Evolutionary conservation across 306 rosid species (phyloP).

Genomic region (Trifolium dubium): DNA sequence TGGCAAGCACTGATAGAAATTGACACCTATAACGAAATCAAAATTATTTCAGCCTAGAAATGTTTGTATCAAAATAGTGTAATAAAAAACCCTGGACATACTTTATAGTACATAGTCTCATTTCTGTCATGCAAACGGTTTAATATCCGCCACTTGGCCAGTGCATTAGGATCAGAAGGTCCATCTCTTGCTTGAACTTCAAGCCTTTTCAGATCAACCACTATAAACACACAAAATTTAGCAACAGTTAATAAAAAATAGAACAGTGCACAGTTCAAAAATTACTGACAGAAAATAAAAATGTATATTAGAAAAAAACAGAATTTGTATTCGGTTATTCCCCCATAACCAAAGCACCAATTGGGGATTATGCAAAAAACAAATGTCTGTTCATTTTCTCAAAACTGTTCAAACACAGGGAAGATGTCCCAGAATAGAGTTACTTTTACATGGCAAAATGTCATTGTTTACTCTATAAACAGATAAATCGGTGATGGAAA

Average conservation of each 20-base stretch:
- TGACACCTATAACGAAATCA: conserved; percentile 18
- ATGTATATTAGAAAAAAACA: background rate
- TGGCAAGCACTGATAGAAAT: background rate
- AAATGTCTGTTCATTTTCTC: conserved; percentile 8
- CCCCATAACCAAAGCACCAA: conserved; percentile 15
- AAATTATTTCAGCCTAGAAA: conserved; percentile 23
- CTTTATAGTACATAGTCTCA: conserved; percentile 96
- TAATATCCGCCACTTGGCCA: conserved; percentile 98
- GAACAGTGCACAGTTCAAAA: conserved; percentile 1
- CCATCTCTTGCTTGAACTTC: conserved; percentile 97
- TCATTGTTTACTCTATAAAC: conserved; percentile 1
- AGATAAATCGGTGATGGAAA: conserved; percentile 8
- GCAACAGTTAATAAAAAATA: conserved; percentile 8
- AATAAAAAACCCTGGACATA: conserved; percentile 46
- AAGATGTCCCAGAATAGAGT: conserved; percentile 5
- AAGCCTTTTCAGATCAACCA: conserved; percentile 92
- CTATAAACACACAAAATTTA: conserved; percentile 49
- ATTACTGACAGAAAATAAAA: conserved; percentile 11
- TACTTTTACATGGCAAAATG: background rate
- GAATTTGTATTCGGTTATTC: conserved; percentile 5
- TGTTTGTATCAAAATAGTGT: conserved; percentile 29
- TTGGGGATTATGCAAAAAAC: conserved; percentile 20
- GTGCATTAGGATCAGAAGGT: conserved; percentile 93
- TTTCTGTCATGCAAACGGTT: conserved; percentile 97
- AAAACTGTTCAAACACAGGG: conserved; percentile 22